These are phyloP conservation scores for Saccharomyces eubayanus DNA, from an alignment of 805 yeast species.

Conservation along the genomic window DNA sequence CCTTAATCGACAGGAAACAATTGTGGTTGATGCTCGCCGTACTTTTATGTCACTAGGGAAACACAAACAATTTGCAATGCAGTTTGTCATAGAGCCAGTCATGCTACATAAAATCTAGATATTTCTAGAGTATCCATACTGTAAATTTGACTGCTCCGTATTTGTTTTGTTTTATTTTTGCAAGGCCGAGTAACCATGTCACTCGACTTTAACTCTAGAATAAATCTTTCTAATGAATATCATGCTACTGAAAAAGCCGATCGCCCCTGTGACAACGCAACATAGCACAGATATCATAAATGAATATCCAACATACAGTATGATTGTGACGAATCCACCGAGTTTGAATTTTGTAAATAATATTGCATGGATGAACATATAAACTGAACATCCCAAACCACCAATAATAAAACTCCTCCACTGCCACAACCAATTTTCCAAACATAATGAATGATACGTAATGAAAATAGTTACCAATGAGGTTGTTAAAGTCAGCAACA, in stretches of 20 bases:
- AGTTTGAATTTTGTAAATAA: slow-evolving; percentile 61
- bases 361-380: slow-evolving; percentile 77
- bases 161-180: not conserved
- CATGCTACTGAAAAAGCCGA: slow-evolving; percentile 73
- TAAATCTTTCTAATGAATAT: slow-evolving; percentile 72
- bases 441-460: slow-evolving; percentile 74
- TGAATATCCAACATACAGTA: slow-evolving; percentile 79
- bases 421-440: slow-evolving; percentile 95
- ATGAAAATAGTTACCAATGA: slow-evolving; percentile 70
- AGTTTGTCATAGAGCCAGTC: not conserved
- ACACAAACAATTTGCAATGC: no score
- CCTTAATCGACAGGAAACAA: no score
- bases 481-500: slow-evolving; percentile 74
- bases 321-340: slow-evolving; percentile 66
- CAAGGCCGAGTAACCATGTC: slow-evolving; percentile 2
- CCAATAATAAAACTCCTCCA: slow-evolving; percentile 92
- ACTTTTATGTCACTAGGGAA: no score
- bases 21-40: no score
- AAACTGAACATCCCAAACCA: slow-evolving; percentile 80
- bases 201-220: slow-evolving; percentile 79
- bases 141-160: not conserved
- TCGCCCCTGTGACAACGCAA: slow-evolving; percentile 78
- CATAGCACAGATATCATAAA: slow-evolving; percentile 57
- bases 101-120: not conserved
- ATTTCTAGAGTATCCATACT: not conserved